Conservation (phyloP, 2,329 filamentous ascomycete species). For the Arachnopeziza araneosa region DNA sequence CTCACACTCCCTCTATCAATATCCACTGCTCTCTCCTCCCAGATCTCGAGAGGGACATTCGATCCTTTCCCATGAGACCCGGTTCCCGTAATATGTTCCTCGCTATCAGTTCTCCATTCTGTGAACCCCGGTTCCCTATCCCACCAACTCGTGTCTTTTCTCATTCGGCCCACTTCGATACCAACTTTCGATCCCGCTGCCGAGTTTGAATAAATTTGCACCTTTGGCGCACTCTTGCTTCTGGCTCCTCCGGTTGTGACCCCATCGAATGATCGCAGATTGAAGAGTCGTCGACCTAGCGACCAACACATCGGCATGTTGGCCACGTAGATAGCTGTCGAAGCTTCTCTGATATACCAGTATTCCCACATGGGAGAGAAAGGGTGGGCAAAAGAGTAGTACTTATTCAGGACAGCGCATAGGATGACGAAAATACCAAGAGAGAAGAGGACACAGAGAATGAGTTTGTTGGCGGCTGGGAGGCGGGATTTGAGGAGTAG, state of each 20-base stretch:
- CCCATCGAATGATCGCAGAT: slow-evolving; percentile 22
- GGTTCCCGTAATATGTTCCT: slow-evolving; percentile 16
- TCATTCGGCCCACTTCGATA: neutral
- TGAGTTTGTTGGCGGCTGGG: slow-evolving; percentile 40
- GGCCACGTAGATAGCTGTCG: slow-evolving; percentile 46
- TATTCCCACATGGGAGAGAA: slow-evolving; percentile 32
- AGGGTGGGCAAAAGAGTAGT: slow-evolving; percentile 36
- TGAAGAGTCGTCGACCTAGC: slow-evolving; percentile 40
- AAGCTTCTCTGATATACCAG: slow-evolving; percentile 50
- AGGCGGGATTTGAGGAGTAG: slow-evolving; percentile 41
- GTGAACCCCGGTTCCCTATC: slow-evolving; percentile 8
- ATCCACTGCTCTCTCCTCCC: slow-evolving; percentile 19
- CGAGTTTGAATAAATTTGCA: neutral
- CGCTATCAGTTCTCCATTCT: slow-evolving; percentile 15
- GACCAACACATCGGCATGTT: slow-evolving; percentile 51
- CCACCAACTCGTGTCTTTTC: slow-evolving; percentile 15
- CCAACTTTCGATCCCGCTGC: neutral
- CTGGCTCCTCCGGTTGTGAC: neutral
- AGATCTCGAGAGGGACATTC: slow-evolving; percentile 20
- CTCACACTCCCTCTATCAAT: slow-evolving; percentile 15
- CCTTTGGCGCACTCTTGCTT: neutral
- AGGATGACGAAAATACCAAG: slow-evolving; percentile 35
- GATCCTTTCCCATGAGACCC: neutral
- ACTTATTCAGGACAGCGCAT: slow-evolving; percentile 44
- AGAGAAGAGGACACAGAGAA: slow-evolving; percentile 43